phyloP scores from a whole-genome alignment of 169 alveolate genomes.

The Theileria annulata region DNA sequence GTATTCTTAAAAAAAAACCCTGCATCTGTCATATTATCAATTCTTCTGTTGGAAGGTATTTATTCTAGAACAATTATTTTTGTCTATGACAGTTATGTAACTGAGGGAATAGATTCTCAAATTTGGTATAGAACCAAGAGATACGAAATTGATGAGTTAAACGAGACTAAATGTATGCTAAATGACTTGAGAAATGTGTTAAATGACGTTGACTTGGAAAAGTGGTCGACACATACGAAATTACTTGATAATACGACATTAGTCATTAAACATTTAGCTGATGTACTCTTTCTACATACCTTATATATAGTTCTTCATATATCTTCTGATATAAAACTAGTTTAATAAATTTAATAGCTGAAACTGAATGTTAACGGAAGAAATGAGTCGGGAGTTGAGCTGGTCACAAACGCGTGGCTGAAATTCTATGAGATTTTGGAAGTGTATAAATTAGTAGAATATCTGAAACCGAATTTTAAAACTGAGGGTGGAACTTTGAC shows the following conservation, averaged over 20 bases:
- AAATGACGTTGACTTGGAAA: slow-evolving; percentile 65
- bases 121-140: slow-evolving; percentile 36
- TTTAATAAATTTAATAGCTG: slow-evolving; percentile 26
- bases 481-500: slow-evolving; percentile 61
- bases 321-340: slow-evolving; percentile 31
- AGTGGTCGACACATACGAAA: slow-evolving; percentile 70
- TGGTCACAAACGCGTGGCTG: slow-evolving; percentile 77
- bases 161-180: slow-evolving; percentile 62
- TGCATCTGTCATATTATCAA: slow-evolving; percentile 67
- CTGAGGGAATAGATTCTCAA: not conserved
- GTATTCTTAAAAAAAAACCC: slow-evolving; percentile 59
- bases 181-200: slow-evolving; percentile 70
- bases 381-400: slow-evolving; percentile 70
- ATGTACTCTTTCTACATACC: not conserved
- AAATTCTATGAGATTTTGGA: slow-evolving; percentile 74
- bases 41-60: slow-evolving; percentile 65
- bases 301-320: not conserved
- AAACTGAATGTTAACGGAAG: slow-evolving; percentile 49
- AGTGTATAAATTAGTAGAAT: slow-evolving; percentile 66
- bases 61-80: not conserved
- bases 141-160: slow-evolving; percentile 68
- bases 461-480: slow-evolving; percentile 58
- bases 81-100: not conserved
- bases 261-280: slow-evolving; percentile 54
- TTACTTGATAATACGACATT: slow-evolving; percentile 62